Conservation (phyloP, 1,284 basidiomycete species). For the Hymenochaete sp. region DNA sequence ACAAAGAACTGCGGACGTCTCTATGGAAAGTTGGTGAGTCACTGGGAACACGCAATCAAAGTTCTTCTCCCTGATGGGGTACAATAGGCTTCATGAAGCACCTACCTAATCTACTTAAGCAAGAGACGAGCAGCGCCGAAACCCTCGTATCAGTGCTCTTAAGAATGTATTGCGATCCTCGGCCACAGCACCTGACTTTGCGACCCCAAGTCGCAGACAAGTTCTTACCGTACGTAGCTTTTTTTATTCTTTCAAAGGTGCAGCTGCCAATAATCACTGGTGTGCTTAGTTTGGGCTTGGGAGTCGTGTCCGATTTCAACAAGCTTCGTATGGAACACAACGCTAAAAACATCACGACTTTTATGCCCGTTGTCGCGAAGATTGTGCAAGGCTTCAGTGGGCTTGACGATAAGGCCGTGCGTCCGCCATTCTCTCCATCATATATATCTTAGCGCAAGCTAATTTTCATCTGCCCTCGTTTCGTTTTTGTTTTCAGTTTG, state of each 20-base stretch:
- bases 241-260: constrained; percentile 1
- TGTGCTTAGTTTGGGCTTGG: constrained; percentile 67
- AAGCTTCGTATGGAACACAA: constrained; percentile 87
- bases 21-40: constrained; percentile 97
- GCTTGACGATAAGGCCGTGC: constrained; percentile 82
- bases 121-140: constrained; percentile 94
- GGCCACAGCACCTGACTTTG: constrained; percentile 75
- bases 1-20: constrained; percentile 93
- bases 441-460: background rate
- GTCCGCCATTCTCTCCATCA: constrained; percentile 27
- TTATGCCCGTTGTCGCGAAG: constrained; percentile 96
- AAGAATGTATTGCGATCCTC: constrained; percentile 91
- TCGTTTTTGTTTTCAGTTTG: constrained; percentile 48
- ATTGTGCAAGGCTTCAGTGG: constrained; percentile 85
- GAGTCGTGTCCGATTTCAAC: constrained; percentile 86
- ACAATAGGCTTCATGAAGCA: constrained; percentile 96
- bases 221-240: constrained; percentile 72
- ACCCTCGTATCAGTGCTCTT: constrained; percentile 90
- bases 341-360: constrained; percentile 91
- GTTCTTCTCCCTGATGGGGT: constrained; percentile 37
- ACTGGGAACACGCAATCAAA: constrained; percentile 64
- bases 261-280: constrained; percentile 8
- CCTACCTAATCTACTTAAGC: constrained; percentile 94
- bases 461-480: constrained; percentile 6
- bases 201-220: constrained; percentile 81